Conservation (phyloP, 257 asterid genomes). For the Parsonsia alboflavescens region DNA sequence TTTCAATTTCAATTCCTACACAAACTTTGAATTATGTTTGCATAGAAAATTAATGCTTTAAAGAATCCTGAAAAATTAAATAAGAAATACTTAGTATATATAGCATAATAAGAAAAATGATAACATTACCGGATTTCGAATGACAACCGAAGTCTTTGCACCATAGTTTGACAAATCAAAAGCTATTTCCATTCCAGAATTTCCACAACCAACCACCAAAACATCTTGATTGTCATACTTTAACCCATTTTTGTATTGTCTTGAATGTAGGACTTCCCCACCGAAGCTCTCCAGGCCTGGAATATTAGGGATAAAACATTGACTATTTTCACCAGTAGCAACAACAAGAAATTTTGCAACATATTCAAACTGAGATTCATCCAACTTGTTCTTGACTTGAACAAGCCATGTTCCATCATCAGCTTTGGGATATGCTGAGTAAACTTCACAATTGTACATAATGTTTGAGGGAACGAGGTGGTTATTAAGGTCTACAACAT, state of each 20-base stretch:
- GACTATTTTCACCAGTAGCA: slow-evolving; percentile 49
- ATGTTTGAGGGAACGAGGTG: slow-evolving; percentile 15
- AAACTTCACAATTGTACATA: slow-evolving; percentile 16
- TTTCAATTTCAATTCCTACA: too few species aligned
- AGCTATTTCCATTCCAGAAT: slow-evolving; percentile 77
- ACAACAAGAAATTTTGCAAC: slow-evolving; percentile 35
- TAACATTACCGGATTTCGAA: slow-evolving; percentile 44
- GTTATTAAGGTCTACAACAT: not conserved
- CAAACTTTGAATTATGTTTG: not conserved
- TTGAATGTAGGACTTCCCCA: slow-evolving; percentile 42
- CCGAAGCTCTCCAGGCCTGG: slow-evolving; percentile 29
- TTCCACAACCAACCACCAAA: slow-evolving; percentile 59
- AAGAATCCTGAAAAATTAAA: not conserved
- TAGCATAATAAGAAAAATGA: not conserved
- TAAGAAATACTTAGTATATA: too few species aligned
- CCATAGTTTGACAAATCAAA: slow-evolving; percentile 44
- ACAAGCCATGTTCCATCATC: slow-evolving; percentile 27
- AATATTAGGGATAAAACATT: slow-evolving; percentile 32
- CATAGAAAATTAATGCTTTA: not conserved
- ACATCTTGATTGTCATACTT: slow-evolving; percentile 22
- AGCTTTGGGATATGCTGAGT: slow-evolving; percentile 20
- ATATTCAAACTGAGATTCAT: not conserved
- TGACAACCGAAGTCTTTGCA: slow-evolving; percentile 38
- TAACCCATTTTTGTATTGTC: slow-evolving; percentile 28
- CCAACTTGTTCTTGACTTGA: slow-evolving; percentile 2